Base-by-base conservation (phyloP, 805 yeast species). In the Suhomyces vadensis region DNA sequence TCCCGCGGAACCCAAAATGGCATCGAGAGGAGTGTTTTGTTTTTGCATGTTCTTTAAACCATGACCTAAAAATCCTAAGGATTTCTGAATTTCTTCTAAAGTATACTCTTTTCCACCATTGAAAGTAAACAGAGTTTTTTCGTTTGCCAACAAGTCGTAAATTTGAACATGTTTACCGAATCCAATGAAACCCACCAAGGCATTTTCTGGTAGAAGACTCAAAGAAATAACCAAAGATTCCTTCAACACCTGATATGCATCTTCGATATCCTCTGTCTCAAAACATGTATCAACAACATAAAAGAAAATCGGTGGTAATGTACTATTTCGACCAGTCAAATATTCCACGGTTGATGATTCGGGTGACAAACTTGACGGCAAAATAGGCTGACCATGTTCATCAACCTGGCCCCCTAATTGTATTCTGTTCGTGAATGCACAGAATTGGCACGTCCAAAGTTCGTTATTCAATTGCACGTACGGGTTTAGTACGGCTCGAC, bases 141-240 rank as follows among this genome's bases (percentile, higher is more conserved):
- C 51, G 19, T 65, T 58, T 31, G 67, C 53, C 2, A 67, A 63
- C 16, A 81, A 58, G 52, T 82, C 85, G 55, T 80, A 82, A 19
- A 83, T 67, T 50, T 71, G 75, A 20, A 82, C 83, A 55, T 80
- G 70, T 44, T 79, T 79, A 4, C 87, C 88, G 62, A 61, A 82
- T 0, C 82, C 69, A 38, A 83, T 68, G 19, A 83, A 63, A 1
- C 85, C 85, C 31, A 83, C 77, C 27, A 79, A 56, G 1, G 84
- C 70, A 48, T 77, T 65, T 19, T 76, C 72, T 1, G 87, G 87
- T 25, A 83, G 60, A 19, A 81, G 63, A 40, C 66, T 63, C 43
- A 78, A 55, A 4, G 79, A 67, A 8, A 68, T 56, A 13, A 69
- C 48, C 14, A 83, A 56, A 2, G 78, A 69, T 38, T 81, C 84